These are phyloP conservation scores for Beta vulgaris DNA, from an alignment of 148 eudicot species.

Conservation along the genomic window DNA sequence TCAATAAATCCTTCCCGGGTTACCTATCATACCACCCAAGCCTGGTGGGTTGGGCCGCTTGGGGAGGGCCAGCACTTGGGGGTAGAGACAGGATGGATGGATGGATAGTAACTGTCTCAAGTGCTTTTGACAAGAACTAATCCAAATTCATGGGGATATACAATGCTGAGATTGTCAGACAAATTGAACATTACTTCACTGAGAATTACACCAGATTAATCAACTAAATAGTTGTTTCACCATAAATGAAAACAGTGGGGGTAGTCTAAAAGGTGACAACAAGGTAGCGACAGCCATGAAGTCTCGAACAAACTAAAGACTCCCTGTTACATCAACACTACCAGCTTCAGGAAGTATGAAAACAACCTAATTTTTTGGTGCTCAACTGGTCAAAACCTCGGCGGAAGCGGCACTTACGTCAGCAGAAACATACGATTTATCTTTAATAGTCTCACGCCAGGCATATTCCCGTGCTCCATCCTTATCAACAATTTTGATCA, in stretches of 20 bases:
- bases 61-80: too few species aligned
- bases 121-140: too few species aligned
- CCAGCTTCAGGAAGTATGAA: neutral
- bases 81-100: too few species aligned
- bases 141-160: too few species aligned
- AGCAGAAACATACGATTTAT: conserved; percentile 28
- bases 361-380: neutral
- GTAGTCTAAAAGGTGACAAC: neutral
- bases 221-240: neutral
- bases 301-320: neutral
- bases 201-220: neutral
- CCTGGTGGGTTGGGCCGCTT: too few species aligned
- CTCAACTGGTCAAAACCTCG: neutral
- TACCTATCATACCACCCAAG: too few species aligned
- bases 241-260: neutral
- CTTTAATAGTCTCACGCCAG: conserved; percentile 76
- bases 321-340: conserved; percentile 11
- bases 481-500: conserved; percentile 79
- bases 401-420: conserved; percentile 32
- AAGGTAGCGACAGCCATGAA: neutral
- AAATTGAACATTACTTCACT: neutral
- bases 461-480: conserved; percentile 74
- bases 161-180: neutral
- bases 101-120: too few species aligned
- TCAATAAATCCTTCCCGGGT: too few species aligned